phyloP scores from a whole-genome alignment of 495 filamentous ascomycete genomes.

The Hyaloscypha hepaticicola region DNA sequence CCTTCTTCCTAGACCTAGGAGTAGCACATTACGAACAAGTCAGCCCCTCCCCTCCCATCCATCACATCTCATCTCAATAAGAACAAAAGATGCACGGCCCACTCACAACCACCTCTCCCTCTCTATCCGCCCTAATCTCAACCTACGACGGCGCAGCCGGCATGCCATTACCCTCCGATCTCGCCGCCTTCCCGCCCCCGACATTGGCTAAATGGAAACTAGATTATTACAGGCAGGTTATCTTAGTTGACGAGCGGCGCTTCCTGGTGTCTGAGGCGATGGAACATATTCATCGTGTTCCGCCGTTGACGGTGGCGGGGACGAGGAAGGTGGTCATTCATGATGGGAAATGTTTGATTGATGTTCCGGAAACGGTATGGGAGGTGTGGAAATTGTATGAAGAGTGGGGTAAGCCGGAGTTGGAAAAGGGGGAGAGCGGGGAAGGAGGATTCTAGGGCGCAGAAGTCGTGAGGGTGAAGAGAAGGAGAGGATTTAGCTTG shows the following conservation, averaged over 20 bases:
- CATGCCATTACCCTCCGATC: background rate
- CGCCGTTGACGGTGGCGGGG: constrained; percentile 11
- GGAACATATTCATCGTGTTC: constrained; percentile 16
- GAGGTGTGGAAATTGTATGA: constrained; percentile 27
- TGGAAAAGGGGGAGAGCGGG: constrained; percentile 10
- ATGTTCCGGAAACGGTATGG: constrained; percentile 19
- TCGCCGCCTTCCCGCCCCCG: background rate
- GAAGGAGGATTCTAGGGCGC: background rate
- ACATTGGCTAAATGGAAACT: constrained; percentile 18
- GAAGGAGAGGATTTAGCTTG: too few species aligned
- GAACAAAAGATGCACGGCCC: constrained; percentile 14
- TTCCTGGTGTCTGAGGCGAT: constrained; percentile 24
- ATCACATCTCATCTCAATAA: background rate
- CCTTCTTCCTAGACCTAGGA: constrained; percentile 15
- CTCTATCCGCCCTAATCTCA: background rate
- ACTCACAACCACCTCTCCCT: constrained; percentile 10
- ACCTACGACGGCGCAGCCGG: constrained; percentile 13
- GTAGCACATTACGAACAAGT: constrained; percentile 23
- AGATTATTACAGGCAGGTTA: constrained; percentile 24
- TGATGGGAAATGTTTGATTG: constrained; percentile 21
- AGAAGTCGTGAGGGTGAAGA: too few species aligned
- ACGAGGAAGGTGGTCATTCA: constrained; percentile 25
- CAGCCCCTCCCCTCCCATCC: background rate
- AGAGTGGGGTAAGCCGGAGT: constrained; percentile 5
- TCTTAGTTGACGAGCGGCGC: constrained; percentile 23